These are phyloP conservation scores for Venturia oleaginea DNA, from an alignment of 2,329 filamentous ascomycete species.

Conservation along the genomic window DNA sequence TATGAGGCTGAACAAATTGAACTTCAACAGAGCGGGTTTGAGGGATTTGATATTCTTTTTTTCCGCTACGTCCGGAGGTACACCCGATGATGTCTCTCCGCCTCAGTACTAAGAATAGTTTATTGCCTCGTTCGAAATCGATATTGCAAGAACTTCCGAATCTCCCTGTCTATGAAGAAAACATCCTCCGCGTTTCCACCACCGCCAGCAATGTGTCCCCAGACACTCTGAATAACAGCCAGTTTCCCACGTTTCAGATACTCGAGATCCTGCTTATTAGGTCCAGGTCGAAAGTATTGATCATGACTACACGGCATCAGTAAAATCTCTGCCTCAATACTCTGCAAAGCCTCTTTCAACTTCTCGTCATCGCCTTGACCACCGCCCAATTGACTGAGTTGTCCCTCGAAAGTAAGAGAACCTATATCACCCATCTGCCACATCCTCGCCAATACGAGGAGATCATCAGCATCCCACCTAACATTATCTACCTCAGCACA, in stretches of 20 bases:
- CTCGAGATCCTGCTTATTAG: slow-evolving; percentile 29
- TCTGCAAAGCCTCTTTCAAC: slow-evolving; percentile 26
- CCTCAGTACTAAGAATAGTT: too few species aligned
- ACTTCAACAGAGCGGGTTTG: too few species aligned
- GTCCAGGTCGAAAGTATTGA: slow-evolving; percentile 33
- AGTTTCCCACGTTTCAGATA: slow-evolving; percentile 25
- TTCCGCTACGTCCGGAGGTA: too few species aligned
- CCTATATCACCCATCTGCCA: slow-evolving; percentile 35
- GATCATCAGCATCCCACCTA: slow-evolving; percentile 28
- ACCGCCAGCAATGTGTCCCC: slow-evolving; percentile 34
- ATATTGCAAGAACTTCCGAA: background rate
- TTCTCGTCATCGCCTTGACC: slow-evolving; percentile 24
- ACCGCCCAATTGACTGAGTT: background rate
- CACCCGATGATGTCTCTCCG: too few species aligned
- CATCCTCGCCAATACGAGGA: slow-evolving; percentile 30
- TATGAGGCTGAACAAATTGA: too few species aligned
- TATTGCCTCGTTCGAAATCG: too few species aligned
- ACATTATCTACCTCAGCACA: slow-evolving; percentile 22
- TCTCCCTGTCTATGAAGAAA: background rate
- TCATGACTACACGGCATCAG: slow-evolving; percentile 34
- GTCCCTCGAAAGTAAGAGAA: background rate
- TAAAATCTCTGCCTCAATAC: slow-evolving; percentile 29
- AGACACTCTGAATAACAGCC: slow-evolving; percentile 28
- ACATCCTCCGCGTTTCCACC: slow-evolving; percentile 27
- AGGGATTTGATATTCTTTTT: too few species aligned